Evolutionary conservation across 2,329 filamentous ascomycete genomes (phyloP).

Genomic region (Diaporthe helianthi): DNA sequence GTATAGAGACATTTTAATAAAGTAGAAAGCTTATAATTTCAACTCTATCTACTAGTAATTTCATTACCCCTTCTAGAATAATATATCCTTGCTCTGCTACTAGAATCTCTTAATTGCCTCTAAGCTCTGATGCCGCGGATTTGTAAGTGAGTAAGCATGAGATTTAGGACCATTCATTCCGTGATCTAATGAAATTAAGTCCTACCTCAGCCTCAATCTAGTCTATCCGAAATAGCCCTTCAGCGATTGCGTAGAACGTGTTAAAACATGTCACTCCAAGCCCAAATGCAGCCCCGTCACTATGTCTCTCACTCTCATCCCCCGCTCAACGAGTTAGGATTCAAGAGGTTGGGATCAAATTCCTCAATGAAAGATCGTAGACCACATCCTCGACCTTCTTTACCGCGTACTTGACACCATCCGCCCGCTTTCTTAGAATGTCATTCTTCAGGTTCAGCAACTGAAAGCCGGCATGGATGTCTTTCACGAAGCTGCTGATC

Average conservation of each 20-base stretch:
- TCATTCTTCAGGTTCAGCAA: constrained; percentile 98
- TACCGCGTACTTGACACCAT: constrained; percentile 95
- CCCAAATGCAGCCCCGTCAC: background rate
- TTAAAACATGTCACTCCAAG: background rate
- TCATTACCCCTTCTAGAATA: too few species aligned
- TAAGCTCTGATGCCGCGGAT: too few species aligned
- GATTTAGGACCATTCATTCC: background rate
- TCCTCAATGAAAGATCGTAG: constrained; percentile 89
- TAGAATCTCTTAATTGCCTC: too few species aligned
- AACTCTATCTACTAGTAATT: too few species aligned
- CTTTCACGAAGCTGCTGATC: constrained; percentile 93
- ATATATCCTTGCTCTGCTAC: too few species aligned
- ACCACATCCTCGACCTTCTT: constrained; percentile 99
- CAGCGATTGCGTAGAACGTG: background rate
- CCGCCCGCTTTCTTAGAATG: constrained; percentile 82
- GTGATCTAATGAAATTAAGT: background rate
- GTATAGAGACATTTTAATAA: too few species aligned
- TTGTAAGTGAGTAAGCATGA: background rate
- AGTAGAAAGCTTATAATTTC: too few species aligned
- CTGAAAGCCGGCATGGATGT: constrained; percentile 95
- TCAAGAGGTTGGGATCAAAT: constrained; percentile 66
- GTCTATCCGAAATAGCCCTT: background rate
- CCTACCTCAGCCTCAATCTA: too few species aligned
- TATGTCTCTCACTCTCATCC: background rate
- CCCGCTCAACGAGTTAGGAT: background rate